Evolutionary conservation across 2,329 filamentous ascomycete genomes (phyloP), one percentile per base, ranked within the genome.

Genomic region (Periconia digitata): DNA sequence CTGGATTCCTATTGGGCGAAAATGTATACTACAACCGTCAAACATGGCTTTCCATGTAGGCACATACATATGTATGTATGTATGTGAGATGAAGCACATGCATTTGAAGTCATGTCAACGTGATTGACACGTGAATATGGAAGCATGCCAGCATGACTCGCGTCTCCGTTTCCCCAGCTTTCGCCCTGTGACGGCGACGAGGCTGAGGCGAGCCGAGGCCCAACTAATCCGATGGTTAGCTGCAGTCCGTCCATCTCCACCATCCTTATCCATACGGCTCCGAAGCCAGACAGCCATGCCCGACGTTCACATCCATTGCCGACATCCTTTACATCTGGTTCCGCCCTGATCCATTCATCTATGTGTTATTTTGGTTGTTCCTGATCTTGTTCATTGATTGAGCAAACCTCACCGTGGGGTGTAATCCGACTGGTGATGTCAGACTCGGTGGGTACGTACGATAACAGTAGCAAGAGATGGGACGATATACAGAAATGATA

Each of bases 391-490:
- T 24, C 44, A 40, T 59, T 44, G 57, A 60, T 62, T 54, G 60
- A 47, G 40, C 42, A 49, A 42, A 35, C 43, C 42, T 27, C 16
- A 46, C 13, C n/a, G 44, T 43, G 58, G 58, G 57, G 55, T 60
- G 61, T 50, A 49, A 47, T 46, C 49, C 49, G 43, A 56, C 52
- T 50, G 57, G 58, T 53, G 37, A 72, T 74, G 71, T 64, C 71
- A 48, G 71, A 74, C 56, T 72, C 71, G 13, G 70, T 74, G 47
- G 71, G 71, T 72, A 62, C 46, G 71, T 69, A 21, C 40, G 21
- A n/a, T 43, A 22, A 24, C 15, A 37, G 10, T 18, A 10, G 7
- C 22, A 13, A 32, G 22, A 29, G 10, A 16, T 29, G 37, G 20
- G 16, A 36, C 24, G 24, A 8, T 17, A 29, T 21, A 32, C 27